These are phyloP conservation scores for Amylocystis lapponica DNA, from an alignment of 768 basidiomycete species.

Conservation along the genomic window DNA sequence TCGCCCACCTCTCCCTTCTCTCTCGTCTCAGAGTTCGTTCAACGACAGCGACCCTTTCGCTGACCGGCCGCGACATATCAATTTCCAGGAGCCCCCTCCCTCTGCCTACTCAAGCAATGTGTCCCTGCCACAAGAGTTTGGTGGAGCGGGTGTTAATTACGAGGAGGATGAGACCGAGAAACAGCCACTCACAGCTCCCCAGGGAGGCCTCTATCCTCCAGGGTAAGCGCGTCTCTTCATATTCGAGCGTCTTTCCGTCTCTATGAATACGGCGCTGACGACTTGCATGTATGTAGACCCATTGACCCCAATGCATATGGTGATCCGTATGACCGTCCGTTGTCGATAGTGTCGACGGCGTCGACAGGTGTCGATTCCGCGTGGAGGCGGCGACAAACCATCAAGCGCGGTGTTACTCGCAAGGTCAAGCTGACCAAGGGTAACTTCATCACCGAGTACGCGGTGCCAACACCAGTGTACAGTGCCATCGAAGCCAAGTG, in stretches of 20 bases:
- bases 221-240: constrained; percentile 40
- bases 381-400: constrained; percentile 77
- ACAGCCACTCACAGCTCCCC: constrained; percentile 60
- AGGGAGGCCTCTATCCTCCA: constrained; percentile 69
- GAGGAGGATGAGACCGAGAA: constrained; percentile 76
- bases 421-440: constrained; percentile 92
- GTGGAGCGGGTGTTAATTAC: constrained; percentile 32
- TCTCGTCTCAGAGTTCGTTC: constrained; percentile 33
- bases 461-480: constrained; percentile 78
- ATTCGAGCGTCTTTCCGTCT: too few species aligned
- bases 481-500: constrained; percentile 82
- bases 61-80: constrained; percentile 54
- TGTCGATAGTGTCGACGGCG: constrained; percentile 30
- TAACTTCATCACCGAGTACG: constrained; percentile 87
- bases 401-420: constrained; percentile 90
- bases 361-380: constrained; percentile 31
- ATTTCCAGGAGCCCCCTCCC: constrained; percentile 53
- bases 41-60: constrained; percentile 51
- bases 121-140: constrained; percentile 50
- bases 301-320: constrained; percentile 58
- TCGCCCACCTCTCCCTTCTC: constrained; percentile 22
- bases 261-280: not conserved
- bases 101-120: constrained; percentile 55
- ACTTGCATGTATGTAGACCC: constrained; percentile 13
- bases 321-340: constrained; percentile 58